These are phyloP conservation scores for Arthonia radiata DNA, from an alignment of 495 filamentous ascomycete species.

Conservation along the genomic window DNA sequence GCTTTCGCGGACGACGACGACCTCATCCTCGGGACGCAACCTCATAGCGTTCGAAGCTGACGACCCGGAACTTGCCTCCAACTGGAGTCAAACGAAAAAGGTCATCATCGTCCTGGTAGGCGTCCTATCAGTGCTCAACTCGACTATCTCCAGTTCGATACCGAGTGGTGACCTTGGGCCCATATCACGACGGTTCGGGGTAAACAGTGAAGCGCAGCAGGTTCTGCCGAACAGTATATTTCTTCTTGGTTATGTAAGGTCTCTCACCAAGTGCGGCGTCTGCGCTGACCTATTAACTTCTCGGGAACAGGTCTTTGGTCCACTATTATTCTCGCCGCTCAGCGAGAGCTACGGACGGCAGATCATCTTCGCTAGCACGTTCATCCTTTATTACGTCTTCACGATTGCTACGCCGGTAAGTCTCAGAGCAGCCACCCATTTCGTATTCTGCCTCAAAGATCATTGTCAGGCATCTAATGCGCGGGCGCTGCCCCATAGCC, in stretches of 20 bases:
- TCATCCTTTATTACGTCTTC: slow-evolving; percentile 36
- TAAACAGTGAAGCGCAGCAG: slow-evolving; percentile 27
- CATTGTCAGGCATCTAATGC: background rate
- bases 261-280: too few relatives aligned
- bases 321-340: slow-evolving; percentile 40
- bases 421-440: too few relatives aligned
- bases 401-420: slow-evolving; percentile 13
- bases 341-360: slow-evolving; percentile 49
- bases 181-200: slow-evolving; percentile 30
- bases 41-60: too few relatives aligned
- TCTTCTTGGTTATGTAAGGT: slow-evolving; percentile 47
- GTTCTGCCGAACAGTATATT: slow-evolving; percentile 59
- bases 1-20: too few relatives aligned
- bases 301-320: slow-evolving; percentile 38
- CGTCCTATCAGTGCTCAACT: slow-evolving; percentile 44
- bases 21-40: too few relatives aligned
- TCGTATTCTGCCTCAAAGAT: background rate
- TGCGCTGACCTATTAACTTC: too few relatives aligned
- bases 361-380: slow-evolving; percentile 32
- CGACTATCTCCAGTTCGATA: slow-evolving; percentile 44
- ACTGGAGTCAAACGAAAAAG: slow-evolving; percentile 28
- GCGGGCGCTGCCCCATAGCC: background rate
- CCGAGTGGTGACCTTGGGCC: slow-evolving; percentile 35
- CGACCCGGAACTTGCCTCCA: too few relatives aligned
- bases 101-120: slow-evolving; percentile 25